Base-by-base conservation (phyloP, 2,329 filamentous ascomycete species). In the Alternaria infectoria region DNA sequence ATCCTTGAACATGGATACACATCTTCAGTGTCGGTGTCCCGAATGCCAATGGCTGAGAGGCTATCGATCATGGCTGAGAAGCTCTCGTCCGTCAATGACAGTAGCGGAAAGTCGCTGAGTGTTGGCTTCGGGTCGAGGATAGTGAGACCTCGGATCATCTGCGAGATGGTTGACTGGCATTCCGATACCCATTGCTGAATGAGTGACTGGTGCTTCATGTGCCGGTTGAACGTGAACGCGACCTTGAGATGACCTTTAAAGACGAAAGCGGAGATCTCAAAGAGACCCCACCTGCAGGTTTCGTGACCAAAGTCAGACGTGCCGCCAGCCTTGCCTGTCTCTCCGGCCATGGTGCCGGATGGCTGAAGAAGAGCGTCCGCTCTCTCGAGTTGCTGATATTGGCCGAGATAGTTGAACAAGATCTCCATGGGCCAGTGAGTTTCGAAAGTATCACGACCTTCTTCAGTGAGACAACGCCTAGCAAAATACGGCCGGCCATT, bases 381-480 rank as follows among this genome's bases (percentile, higher is more conserved):
- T 61, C 81, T 73, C 59, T 84, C 83, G 5, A 84, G 68, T 69
- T 85, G 83, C 67, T 84, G 83, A 23, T 85, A 77, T 0, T 83
- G 82, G 7, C 86, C 86, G 3, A 84, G 80, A 67, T 86, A 87
- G 58, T 83, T 88, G 71, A 89, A 88, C 44, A 88, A 82, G 52
- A 90, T 81, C 70, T 90, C 88, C 59, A 88, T 83, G 0, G 82
- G 82, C 71, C 77, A 81, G 25, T 82, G 81, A 17, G 77, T 77
- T 3, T 65, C 60, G 45, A 77, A 79, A 2, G 61, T 62, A 19
- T 78, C 68, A 3, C 64, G 69, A 2, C 76, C 76, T n/a, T 75
- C 69, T 11, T 60, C 23, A 1, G 75, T 79, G 6, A 79, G 73
- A 57, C 69, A 74, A 46, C 74, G 62, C 3, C 68, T 60, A 61